Evolutionary conservation across 2,329 filamentous ascomycete species (phyloP), one percentile per base, ranked within the genome.

Genomic region (Alternaria gaisen): DNA sequence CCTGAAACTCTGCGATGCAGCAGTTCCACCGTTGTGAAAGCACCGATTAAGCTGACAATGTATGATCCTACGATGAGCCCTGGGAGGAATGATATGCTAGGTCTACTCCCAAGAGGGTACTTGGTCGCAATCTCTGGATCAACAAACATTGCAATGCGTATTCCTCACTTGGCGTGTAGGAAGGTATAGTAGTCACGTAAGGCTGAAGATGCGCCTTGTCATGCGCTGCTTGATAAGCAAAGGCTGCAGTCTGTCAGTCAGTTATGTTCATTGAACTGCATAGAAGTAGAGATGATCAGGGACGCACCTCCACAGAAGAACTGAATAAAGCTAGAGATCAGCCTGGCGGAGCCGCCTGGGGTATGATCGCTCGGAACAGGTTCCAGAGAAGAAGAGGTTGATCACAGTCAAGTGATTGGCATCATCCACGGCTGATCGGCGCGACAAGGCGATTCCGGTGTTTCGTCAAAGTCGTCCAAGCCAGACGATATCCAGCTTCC

Each of bases 11-110:
- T 84, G 60, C 91, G 83, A 74, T 95, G 91, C 53, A 97, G 87
- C 60, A 97, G 81, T 77, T 97, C 93, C 32, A 97, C 83, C 0
- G 93, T 94, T 4, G 92, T 92, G 52, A 88, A 85, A 50, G 91
- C 90, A 63, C 93, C 93, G 65, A 91, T 82, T 64, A 91, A 87
- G 72, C 92, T 95, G 66, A 90, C 83, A 43, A 90, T 79, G 69
- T 87, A 90, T 1, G 88, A 90, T 22, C 72, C 67, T n/a, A 77
- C 69, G 18, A 77, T 73, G 85, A 91, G 50, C 30, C 72, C 73
- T 5, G 72, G 69, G 1, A 77, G 68, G 56, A 82, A 83, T 14
- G 77, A 78, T 58, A 82, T 82, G 2, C 68, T 64, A 22, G 82
- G 77, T 44, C 61, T 66, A 11, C 73, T 74, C 22, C 79, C 78